These are phyloP conservation scores for Alternaria solani DNA, from an alignment of 2,329 filamentous ascomycete species.

Conservation along the genomic window DNA sequence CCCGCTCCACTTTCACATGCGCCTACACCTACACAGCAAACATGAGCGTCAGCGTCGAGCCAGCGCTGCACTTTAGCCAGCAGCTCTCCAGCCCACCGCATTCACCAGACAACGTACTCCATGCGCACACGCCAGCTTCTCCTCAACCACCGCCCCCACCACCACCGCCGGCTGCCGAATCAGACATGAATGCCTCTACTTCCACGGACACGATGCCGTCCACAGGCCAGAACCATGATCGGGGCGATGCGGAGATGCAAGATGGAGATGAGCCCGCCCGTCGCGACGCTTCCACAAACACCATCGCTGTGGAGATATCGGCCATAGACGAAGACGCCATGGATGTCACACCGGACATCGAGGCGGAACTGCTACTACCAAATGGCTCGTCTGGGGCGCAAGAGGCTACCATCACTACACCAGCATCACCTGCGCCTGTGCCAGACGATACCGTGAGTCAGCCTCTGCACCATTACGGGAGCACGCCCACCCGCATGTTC, in stretches of 20 bases:
- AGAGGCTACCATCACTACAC: conserved; percentile 21
- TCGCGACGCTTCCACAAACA: conserved; percentile 20
- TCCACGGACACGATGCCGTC: conserved; percentile 43
- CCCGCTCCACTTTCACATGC: conserved; percentile 19
- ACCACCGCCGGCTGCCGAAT: conserved; percentile 32
- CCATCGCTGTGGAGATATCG: conserved; percentile 40
- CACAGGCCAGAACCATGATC: conserved; percentile 48
- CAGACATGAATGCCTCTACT: conserved; percentile 48
- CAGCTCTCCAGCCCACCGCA: conserved; percentile 44
- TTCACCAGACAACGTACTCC: conserved; percentile 39
- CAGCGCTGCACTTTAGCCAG: conserved; percentile 49
- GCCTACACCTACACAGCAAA: conserved; percentile 23
- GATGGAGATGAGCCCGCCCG: conserved; percentile 30
- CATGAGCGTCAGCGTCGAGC: conserved; percentile 54
- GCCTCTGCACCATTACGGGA: background rate
- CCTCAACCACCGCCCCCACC: conserved; percentile 26
- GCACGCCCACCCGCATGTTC: background rate
- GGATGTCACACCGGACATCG: conserved; percentile 50
- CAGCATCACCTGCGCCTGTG: conserved; percentile 28
- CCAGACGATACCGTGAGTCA: conserved; percentile 27
- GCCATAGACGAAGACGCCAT: conserved; percentile 49
- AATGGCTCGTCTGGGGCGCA: conserved; percentile 29
- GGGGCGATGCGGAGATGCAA: conserved; percentile 48
- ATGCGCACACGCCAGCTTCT: conserved; percentile 37
- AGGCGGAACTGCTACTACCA: conserved; percentile 34